Evolutionary conservation across 768 basidiomycete genomes (phyloP).

Genomic region (Suillus occidentalis): DNA sequence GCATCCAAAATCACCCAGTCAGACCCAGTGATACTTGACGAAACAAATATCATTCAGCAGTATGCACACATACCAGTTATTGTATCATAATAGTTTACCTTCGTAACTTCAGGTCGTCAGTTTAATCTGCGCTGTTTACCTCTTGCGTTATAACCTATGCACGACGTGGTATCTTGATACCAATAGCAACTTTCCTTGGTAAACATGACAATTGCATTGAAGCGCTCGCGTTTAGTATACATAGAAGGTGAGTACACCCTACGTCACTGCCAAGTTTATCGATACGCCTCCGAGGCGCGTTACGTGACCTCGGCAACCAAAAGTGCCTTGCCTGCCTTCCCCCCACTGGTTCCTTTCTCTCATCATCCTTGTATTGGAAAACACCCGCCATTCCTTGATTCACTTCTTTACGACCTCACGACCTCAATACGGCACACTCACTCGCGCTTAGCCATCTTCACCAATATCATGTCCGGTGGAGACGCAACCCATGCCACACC

Average conservation of each 20-base stretch:
- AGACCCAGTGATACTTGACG: neutral
- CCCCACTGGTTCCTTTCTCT: neutral
- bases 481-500: neutral
- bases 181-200: neutral
- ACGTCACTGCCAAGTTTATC: neutral
- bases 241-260: neutral
- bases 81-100: constrained; percentile 3
- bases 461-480: constrained; percentile 4
- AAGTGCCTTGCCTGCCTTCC: neutral
- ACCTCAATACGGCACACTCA: neutral
- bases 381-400: neutral
- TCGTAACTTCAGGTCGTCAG: neutral
- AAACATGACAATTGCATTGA: neutral
- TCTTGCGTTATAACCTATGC: neutral
- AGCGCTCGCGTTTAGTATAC: neutral
- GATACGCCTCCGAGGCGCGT: neutral
- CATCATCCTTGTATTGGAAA: neutral
- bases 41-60: neutral
- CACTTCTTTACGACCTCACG: constrained; percentile 5
- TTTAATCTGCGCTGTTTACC: neutral
- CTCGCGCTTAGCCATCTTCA: neutral
- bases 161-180: neutral
- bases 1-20: constrained; percentile 11
- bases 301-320: neutral
- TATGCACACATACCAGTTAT: constrained; percentile 3